Evolutionary conservation across 345 rosid genomes (phyloP).

Genomic region (Gossypium longicalyx): DNA sequence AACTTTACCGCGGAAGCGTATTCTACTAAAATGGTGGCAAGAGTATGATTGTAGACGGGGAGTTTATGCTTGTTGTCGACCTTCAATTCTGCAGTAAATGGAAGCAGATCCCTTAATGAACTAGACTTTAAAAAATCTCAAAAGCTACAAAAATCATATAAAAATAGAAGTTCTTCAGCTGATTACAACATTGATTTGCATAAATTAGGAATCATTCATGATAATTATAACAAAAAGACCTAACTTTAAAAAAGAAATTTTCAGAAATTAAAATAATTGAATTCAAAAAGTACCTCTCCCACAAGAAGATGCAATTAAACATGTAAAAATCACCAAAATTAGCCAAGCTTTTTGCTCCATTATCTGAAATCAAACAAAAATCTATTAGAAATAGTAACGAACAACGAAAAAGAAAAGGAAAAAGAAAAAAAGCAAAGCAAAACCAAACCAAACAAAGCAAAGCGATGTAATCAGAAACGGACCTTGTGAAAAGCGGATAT

Average conservation of each 20-base stretch:
- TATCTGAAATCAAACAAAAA: slow-evolving; percentile 23
- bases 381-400: background rate
- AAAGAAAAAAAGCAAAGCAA: background rate
- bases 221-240: background rate
- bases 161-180: background rate
- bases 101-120: background rate
- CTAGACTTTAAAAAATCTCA: background rate
- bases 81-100: slow-evolving; percentile 43
- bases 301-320: slow-evolving; percentile 28
- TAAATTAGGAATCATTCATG: background rate
- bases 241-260: too few species aligned
- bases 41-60: slow-evolving; percentile 72
- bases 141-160: background rate
- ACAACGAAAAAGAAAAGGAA: background rate
- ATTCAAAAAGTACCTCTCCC: slow-evolving; percentile 42
- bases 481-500: background rate
- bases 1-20: slow-evolving; percentile 89
- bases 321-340: slow-evolving; percentile 27
- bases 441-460: background rate
- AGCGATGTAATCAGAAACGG: background rate
- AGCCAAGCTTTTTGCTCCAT: slow-evolving; percentile 44
- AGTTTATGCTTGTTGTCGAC: slow-evolving; percentile 31
- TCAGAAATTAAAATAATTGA: background rate
- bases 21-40: slow-evolving; percentile 73
- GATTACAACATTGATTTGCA: background rate